Evolutionary conservation across 2,329 filamentous ascomycete genomes (phyloP).

Genomic region (Aspergillus fumigatus): DNA sequence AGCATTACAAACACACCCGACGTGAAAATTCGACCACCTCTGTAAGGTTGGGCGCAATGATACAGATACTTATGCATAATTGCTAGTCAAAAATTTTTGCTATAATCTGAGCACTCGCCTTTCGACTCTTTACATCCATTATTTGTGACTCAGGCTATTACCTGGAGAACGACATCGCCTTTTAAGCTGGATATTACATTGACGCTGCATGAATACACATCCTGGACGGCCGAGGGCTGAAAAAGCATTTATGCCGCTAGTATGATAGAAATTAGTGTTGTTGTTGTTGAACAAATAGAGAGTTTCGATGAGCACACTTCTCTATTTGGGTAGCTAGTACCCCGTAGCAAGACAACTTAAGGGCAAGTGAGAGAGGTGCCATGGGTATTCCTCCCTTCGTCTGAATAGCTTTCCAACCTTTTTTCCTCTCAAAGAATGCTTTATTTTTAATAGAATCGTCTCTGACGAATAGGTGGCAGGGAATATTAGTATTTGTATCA

Average conservation of each 20-base stretch:
- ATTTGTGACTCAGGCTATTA: background rate
- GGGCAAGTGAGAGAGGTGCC: background rate
- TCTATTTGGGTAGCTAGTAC: background rate
- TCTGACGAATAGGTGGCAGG: background rate
- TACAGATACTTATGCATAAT: background rate
- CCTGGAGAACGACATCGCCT: background rate
- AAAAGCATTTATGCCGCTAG: background rate
- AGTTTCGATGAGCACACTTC: background rate
- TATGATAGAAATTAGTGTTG: background rate
- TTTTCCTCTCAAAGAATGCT: background rate
- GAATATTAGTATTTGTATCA: background rate
- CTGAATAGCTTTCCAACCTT: background rate
- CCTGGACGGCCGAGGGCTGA: background rate
- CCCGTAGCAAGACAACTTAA: background rate
- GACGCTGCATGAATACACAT: background rate
- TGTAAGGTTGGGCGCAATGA: background rate
- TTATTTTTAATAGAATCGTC: background rate
- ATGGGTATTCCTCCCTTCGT: background rate
- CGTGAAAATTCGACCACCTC: too few relatives aligned
- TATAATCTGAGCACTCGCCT: background rate
- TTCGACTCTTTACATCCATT: background rate
- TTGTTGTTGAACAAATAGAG: background rate
- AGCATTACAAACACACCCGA: background rate
- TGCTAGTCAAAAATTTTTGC: background rate
- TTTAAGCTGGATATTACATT: background rate